Conservation (phyloP, 169 alveolate genomes). For the Theileria parva region DNA sequence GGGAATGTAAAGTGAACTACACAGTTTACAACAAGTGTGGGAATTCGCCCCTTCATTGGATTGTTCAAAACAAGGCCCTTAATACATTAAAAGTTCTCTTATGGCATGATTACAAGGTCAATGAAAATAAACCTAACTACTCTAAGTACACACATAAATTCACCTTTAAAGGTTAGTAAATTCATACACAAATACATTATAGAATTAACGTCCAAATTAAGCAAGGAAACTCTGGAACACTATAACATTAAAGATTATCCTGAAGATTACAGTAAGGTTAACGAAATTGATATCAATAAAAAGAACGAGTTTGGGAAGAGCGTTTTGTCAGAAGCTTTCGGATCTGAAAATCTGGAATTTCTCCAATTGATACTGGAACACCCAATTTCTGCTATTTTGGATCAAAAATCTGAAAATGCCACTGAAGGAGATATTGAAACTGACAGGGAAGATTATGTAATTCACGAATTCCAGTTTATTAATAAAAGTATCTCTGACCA, state of each 20-base stretch:
- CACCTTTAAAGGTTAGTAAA: background rate
- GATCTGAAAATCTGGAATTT: conserved; percentile 65
- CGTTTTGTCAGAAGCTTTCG: conserved; percentile 70
- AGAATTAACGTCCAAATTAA: background rate
- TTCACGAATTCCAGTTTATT: conserved; percentile 7
- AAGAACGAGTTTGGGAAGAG: conserved; percentile 63
- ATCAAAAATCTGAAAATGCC: background rate
- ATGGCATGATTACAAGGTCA: conserved; percentile 63
- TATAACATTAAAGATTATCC: conserved; percentile 16
- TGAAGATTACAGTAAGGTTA: conserved; percentile 25
- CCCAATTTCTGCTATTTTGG: conserved; percentile 60
- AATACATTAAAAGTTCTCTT: conserved; percentile 66
- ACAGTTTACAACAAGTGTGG: conserved; percentile 66
- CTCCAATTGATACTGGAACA: conserved; percentile 70
- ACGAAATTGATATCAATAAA: conserved; percentile 43
- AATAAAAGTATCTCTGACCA: background rate
- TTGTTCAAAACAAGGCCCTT: conserved; percentile 71
- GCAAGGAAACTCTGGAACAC: conserved; percentile 11
- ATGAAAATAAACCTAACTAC: conserved; percentile 43
- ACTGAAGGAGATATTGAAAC: background rate
- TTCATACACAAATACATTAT: background rate
- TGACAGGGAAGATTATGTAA: background rate
- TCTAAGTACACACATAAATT: background rate
- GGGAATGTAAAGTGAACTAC: conserved; percentile 66
- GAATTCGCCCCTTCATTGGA: conserved; percentile 77